A percentile compares a stretch with the other conserved stretches of the same genome.
These are phyloP conservation scores for Paramecium pentaurelia DNA, from an alignment of 73 alveolate species.

Conservation along the genomic window DNA sequence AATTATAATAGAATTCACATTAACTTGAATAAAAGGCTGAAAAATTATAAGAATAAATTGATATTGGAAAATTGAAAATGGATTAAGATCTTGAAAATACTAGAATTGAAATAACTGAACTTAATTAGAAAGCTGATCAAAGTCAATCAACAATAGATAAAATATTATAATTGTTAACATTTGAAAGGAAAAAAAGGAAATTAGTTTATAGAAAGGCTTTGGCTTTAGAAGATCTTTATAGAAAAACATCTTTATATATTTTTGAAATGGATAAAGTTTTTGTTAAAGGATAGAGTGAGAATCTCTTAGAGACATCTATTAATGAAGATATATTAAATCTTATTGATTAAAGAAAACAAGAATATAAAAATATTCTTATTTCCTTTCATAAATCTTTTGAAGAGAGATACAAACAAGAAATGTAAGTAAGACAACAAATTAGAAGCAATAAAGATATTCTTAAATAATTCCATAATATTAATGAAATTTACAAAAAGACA, in stretches of 20 bases:
- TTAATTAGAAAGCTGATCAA: slow-evolving; percentile 12
- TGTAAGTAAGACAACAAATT: slow-evolving; percentile 31
- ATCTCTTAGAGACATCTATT: background rate
- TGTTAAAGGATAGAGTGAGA: slow-evolving; percentile 51
- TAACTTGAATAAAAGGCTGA: slow-evolving; percentile 15
- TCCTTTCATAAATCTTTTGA: slow-evolving; percentile 37
- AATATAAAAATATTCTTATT: slow-evolving; percentile 4
- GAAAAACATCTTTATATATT: slow-evolving; percentile 37
- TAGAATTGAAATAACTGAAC: slow-evolving; percentile 22
- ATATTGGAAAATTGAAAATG: background rate
- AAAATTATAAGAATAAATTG: background rate
- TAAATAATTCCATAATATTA: background rate
- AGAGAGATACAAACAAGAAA: slow-evolving; percentile 40
- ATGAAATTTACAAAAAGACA: slow-evolving; percentile 27
- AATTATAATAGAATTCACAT: background rate
- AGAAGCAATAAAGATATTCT: slow-evolving; percentile 38
- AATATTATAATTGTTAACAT: slow-evolving; percentile 5
- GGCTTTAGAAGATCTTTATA: slow-evolving; percentile 48
- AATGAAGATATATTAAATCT: slow-evolving; percentile 25
- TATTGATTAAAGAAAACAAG: slow-evolving; percentile 46
- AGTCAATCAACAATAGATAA: background rate
- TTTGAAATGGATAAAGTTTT: slow-evolving; percentile 37
- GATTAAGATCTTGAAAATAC: slow-evolving; percentile 22
- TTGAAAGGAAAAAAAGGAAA: slow-evolving; percentile 60
- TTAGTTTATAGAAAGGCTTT: slow-evolving; percentile 13